Conservation (phyloP, 805 yeast species). For the Scheffersomyces lignosus region DNA sequence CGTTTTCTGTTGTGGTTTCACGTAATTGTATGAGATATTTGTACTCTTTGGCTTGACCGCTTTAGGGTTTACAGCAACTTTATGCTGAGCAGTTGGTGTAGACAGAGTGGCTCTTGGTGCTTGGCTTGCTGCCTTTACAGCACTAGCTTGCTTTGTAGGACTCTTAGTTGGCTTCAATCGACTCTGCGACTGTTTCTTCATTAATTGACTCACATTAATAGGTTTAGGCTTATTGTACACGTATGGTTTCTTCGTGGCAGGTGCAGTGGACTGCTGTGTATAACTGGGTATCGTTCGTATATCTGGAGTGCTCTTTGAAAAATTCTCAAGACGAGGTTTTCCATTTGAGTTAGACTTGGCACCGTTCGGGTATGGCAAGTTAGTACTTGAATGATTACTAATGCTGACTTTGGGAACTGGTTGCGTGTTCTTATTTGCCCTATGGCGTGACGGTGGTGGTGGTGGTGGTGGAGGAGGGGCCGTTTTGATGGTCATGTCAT, state of each 20-base stretch:
- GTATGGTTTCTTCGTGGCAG: conserved; percentile 19
- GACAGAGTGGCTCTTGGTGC: conserved; percentile 5
- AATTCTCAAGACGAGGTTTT: neutral
- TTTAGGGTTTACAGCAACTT: conserved; percentile 1
- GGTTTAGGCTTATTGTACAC: conserved; percentile 42
- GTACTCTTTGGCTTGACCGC: conserved; percentile 2
- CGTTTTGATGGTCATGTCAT: conserved; percentile 21
- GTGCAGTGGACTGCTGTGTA: neutral
- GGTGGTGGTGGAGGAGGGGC: conserved; percentile 17
- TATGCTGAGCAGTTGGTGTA: too few species aligned
- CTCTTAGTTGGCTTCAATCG: conserved; percentile 2
- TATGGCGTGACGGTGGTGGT: neutral
- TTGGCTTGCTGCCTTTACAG: conserved; percentile 3
- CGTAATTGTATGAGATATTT: conserved; percentile 14
- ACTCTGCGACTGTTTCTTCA: conserved; percentile 20
- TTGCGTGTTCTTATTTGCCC: too few species aligned
- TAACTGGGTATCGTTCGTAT: conserved; percentile 11
- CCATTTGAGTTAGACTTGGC: neutral
- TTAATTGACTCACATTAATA: conserved; percentile 31
- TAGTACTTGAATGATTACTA: neutral
- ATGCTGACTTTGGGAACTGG: conserved; percentile 1
- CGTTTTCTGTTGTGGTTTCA: conserved; percentile 7
- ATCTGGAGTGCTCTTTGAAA: conserved; percentile 26
- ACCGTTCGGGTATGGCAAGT: too few species aligned
- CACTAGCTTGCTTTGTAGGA: conserved; percentile 1